phyloP scores from a whole-genome alignment of 805 yeast genomes.

The Wickerhamomyces queroliae region DNA sequence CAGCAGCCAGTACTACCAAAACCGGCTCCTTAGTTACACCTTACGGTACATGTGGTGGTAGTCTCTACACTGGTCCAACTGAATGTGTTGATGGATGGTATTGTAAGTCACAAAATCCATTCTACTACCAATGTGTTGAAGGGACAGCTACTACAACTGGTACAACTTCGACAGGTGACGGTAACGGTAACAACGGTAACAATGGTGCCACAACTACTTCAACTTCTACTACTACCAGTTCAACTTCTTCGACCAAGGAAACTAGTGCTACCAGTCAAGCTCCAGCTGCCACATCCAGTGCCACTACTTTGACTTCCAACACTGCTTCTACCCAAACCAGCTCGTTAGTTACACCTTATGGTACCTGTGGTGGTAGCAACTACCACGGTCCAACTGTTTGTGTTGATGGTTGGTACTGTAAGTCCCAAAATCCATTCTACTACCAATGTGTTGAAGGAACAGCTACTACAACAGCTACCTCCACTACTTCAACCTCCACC shows the following conservation, averaged over 20 bases:
- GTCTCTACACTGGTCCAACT: neutral
- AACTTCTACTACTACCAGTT: too few species aligned
- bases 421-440: neutral
- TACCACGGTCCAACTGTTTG: neutral
- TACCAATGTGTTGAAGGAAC: neutral
- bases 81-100: neutral
- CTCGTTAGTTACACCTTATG: neutral
- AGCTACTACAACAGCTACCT: neutral
- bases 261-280: neutral
- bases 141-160: neutral
- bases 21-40: neutral
- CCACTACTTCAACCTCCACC: neutral
- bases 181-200: too few species aligned
- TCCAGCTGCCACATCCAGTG: neutral
- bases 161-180: too few species aligned
- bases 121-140: conserved; percentile 2
- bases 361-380: conserved; percentile 1
- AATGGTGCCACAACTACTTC: too few species aligned
- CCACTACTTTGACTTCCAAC: neutral
- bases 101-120: neutral
- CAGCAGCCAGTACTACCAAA: neutral
- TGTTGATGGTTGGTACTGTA: neutral
- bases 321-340: neutral
- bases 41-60: too few species aligned
- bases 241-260: neutral